phyloP scores from a whole-genome alignment of 2,329 filamentous ascomycete species.

The Fusarium sp. region DNA sequence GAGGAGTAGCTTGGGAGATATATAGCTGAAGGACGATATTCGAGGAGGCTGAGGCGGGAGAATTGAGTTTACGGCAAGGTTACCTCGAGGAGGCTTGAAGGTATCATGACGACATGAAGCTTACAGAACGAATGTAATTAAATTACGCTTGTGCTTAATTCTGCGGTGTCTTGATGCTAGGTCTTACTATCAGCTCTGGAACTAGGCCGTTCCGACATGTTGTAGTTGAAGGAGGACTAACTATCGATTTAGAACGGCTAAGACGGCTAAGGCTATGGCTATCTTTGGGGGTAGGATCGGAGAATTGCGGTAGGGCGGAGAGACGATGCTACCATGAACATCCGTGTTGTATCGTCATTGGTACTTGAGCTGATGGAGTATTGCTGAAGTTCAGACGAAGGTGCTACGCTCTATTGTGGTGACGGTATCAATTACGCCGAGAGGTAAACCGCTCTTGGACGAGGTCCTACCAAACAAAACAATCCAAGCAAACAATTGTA shows the following conservation, averaged over 20 bases:
- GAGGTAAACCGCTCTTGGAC: neutral
- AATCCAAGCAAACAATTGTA: neutral
- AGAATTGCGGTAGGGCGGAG: slow-evolving; percentile 12
- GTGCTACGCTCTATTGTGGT: neutral
- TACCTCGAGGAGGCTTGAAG: slow-evolving; percentile 8
- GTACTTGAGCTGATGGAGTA: neutral
- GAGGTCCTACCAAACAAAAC: neutral
- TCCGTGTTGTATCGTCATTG: slow-evolving; percentile 10
- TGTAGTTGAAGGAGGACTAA: neutral
- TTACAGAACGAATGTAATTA: slow-evolving; percentile 10
- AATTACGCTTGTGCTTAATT: neutral
- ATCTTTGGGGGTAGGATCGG: slow-evolving; percentile 15
- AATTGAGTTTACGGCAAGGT: slow-evolving; percentile 31
- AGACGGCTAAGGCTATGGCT: slow-evolving; percentile 19
- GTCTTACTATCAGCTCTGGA: slow-evolving; percentile 11
- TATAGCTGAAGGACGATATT: slow-evolving; percentile 7
- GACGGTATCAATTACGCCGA: neutral
- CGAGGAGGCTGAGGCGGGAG: slow-evolving; percentile 5
- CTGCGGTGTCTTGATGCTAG: slow-evolving; percentile 6
- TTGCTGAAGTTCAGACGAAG: neutral
- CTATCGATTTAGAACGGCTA: slow-evolving; percentile 25
- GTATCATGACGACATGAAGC: slow-evolving; percentile 33
- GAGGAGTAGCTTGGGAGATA: neutral
- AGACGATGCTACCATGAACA: slow-evolving; percentile 16
- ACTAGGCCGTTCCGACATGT: slow-evolving; percentile 13